Evolutionary conservation across 148 eudicot species (phyloP).

Genomic region (Nepenthes gracilis): DNA sequence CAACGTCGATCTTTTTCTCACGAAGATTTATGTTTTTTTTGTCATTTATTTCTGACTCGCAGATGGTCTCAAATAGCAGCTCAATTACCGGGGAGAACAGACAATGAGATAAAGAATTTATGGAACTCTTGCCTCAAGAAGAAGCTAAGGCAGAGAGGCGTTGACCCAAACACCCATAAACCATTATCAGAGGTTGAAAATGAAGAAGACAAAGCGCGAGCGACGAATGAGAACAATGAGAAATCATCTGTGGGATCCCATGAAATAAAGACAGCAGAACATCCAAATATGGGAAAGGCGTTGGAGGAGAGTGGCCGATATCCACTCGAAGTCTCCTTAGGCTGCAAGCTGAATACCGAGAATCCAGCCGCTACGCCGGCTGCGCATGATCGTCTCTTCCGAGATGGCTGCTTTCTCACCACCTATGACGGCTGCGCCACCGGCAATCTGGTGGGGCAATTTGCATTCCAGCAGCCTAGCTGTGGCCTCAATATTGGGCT

Average conservation of each 20-base stretch:
- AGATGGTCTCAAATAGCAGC: constrained; percentile 99
- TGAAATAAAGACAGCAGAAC: constrained; percentile 1
- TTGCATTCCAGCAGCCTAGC: constrained; percentile 17
- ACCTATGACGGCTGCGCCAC: constrained; percentile 21
- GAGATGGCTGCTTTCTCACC: constrained; percentile 17
- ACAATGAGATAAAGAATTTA: constrained; percentile 12
- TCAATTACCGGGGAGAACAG: constrained; percentile 84
- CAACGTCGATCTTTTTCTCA: too few species aligned
- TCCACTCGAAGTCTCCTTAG: background rate
- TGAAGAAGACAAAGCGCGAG: constrained; percentile 22
- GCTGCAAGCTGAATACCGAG: constrained; percentile 10
- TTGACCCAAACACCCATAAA: constrained; percentile 50
- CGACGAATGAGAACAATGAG: constrained; percentile 15
- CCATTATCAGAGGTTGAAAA: constrained; percentile 55
- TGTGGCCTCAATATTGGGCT: background rate
- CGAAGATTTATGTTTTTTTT: too few species aligned
- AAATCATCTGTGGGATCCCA: constrained; percentile 4
- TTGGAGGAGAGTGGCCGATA: background rate
- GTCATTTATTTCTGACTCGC: background rate
- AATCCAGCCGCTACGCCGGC: constrained; percentile 21
- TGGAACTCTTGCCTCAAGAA: constrained; percentile 10
- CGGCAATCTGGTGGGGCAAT: constrained; percentile 6
- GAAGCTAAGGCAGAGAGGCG: constrained; percentile 7
- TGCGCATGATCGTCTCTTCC: constrained; percentile 28
- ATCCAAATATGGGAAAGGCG: background rate